A percentile compares a stretch with the other conserved stretches of the same genome.
Conservation (phyloP, 495 filamentous ascomycete genomes). For the Collariella sp. region DNA sequence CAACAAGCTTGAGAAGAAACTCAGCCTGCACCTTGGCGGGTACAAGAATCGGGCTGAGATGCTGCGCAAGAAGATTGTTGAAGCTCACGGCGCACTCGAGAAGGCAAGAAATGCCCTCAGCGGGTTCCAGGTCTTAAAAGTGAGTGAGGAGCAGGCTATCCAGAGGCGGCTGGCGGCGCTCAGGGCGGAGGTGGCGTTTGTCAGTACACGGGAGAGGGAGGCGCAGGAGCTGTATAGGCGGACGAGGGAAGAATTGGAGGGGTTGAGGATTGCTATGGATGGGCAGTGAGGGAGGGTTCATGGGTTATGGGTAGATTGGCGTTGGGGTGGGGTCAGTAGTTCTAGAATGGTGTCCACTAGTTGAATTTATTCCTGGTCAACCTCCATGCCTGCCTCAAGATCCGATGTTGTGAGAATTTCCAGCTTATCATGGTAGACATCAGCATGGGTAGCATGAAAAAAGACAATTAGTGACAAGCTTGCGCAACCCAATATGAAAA, state of each 20-base stretch:
- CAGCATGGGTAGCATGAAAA: too few relatives aligned
- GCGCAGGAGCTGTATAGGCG: constrained; percentile 77
- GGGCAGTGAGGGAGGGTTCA: too few relatives aligned
- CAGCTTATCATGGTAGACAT: too few relatives aligned
- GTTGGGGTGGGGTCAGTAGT: too few relatives aligned
- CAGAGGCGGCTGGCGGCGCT: constrained; percentile 63
- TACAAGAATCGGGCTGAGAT: constrained; percentile 81
- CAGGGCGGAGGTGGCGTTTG: constrained; percentile 72
- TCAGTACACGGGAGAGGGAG: constrained; percentile 77
- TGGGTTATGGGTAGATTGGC: too few relatives aligned
- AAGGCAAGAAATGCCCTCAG: constrained; percentile 64
- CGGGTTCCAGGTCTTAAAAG: constrained; percentile 64
- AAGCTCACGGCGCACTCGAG: constrained; percentile 67
- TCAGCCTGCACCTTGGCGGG: constrained; percentile 77
- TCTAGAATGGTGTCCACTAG: too few relatives aligned
- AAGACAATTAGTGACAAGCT: too few relatives aligned
- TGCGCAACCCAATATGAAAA: too few relatives aligned
- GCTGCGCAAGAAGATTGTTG: constrained; percentile 69
- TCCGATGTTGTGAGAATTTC: too few relatives aligned
- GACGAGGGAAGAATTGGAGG: constrained; percentile 69
- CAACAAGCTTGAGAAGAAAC: constrained; percentile 87
- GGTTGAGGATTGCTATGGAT: constrained; percentile 32
- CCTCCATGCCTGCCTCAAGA: too few relatives aligned
- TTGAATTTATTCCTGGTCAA: too few relatives aligned
- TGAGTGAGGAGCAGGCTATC: constrained; percentile 70